Base-by-base conservation (phyloP, 345 rosid species). In the Populus deltoides region DNA sequence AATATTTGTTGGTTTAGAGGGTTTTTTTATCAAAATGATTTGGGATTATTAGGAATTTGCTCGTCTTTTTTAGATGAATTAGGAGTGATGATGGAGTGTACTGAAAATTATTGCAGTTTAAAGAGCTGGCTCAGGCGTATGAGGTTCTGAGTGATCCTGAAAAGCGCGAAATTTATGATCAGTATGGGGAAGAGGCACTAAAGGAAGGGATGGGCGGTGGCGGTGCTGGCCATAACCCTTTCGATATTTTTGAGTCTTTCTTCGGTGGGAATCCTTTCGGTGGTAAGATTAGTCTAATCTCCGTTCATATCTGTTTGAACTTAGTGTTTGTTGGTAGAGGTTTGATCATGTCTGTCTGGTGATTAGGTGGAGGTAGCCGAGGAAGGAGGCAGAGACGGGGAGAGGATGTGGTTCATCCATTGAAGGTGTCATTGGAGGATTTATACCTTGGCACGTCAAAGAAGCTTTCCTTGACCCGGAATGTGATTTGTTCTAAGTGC, bases 171-270 rank as follows among this genome's bases (percentile, higher is more conserved):
- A 89, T 94, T 29, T 93, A 94, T 74, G 97, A 94, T 78, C 92
- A 91, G 68, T 91, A 89, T 27, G 98, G 98, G 6, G 98, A 94
- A 80, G 97, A 94, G 75, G 97, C 94, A 5, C 97, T 94, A 73
- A 94, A 94, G 90, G 98, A 94, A 57, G 97, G 98, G 81, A 89
- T 91, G 93, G 94, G 93, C 7, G 91, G 92, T 36, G 94, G 88
- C 11, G 86, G 85, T 20, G 91, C 84, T 45, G 92, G 83, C 38
- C 94, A 93, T 17, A 94, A 90, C 80, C 98, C 97, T 1, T 94
- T 94, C 38, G 98, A 94, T 74, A 91, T 93, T 78, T 93, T 94
- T 80, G 85, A 88, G 6, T 88, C 94, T 25, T 94, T 94, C 90
- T 94, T 93, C 53, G 93, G 98, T 39, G 90, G 92, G 16, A 81